Evolutionary conservation across 805 yeast species (phyloP).

Genomic region (Sungouiozyma ichnusensis): DNA sequence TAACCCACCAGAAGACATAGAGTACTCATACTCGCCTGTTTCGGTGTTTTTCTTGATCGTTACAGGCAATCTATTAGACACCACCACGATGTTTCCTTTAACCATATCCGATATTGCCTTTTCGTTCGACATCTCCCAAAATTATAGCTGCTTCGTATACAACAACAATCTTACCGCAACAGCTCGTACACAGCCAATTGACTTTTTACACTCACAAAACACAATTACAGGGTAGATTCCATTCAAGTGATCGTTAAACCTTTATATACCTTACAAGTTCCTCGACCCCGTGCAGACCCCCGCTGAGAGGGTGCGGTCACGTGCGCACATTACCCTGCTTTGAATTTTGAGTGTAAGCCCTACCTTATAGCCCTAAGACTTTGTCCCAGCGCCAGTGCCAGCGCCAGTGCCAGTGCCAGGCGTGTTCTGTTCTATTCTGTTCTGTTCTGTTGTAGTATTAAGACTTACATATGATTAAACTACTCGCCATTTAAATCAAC

Average conservation of each 20-base stretch:
- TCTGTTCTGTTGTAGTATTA: too few relatives aligned
- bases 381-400: too few relatives aligned
- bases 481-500: conserved; percentile 3
- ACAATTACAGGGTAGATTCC: too few relatives aligned
- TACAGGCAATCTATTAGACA: conserved; percentile 91
- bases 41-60: conserved; percentile 59
- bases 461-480: too few relatives aligned
- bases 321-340: too few relatives aligned
- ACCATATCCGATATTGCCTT: neutral
- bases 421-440: too few relatives aligned
- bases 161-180: neutral
- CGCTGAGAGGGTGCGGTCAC: too few relatives aligned
- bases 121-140: neutral
- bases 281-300: neutral
- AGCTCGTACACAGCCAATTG: neutral
- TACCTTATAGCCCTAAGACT: too few relatives aligned
- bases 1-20: conserved; percentile 95
- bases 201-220: neutral
- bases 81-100: conserved; percentile 74
- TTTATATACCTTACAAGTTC: neutral
- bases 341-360: too few relatives aligned
- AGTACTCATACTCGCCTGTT: conserved; percentile 60
- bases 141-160: neutral
- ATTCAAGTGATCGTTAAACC: too few relatives aligned
- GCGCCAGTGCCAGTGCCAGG: too few relatives aligned